Conservation (phyloP, 495 filamentous ascomycete genomes). For the Sporormia fimetaria region DNA sequence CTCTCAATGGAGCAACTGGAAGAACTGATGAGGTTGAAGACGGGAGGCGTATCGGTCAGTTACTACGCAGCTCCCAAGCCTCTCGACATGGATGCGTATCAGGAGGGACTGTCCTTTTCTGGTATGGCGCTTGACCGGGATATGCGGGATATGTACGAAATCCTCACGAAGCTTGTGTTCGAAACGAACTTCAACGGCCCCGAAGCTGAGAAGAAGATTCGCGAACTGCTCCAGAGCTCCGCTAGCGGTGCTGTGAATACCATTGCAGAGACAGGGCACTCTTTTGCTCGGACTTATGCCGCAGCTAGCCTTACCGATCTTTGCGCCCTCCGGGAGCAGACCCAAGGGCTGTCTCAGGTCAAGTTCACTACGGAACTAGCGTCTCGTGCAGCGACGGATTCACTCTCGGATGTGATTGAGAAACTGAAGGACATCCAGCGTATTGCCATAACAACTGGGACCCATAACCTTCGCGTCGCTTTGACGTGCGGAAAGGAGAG, state of each 20-base stretch:
- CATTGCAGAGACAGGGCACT: constrained; percentile 77
- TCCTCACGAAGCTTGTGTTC: constrained; percentile 63
- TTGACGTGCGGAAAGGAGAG: constrained; percentile 73
- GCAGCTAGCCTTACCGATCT: constrained; percentile 64
- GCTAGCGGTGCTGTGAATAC: constrained; percentile 85
- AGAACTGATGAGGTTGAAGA: constrained; percentile 90
- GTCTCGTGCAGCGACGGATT: constrained; percentile 43
- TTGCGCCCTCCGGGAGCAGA: constrained; percentile 64
- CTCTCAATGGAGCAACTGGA: constrained; percentile 90
- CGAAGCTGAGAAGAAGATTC: constrained; percentile 66
- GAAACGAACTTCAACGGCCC: constrained; percentile 84
- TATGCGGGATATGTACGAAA: constrained; percentile 78
- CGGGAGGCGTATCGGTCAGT: constrained; percentile 74
- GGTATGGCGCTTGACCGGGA: constrained; percentile 84
- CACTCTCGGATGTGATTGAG: constrained; percentile 60
- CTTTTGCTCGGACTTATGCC: constrained; percentile 71
- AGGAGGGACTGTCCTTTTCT: constrained; percentile 70
- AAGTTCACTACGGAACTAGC: constrained; percentile 68
- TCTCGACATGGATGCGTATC: constrained; percentile 51
- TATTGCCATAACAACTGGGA: constrained; percentile 55
- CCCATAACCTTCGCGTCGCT: constrained; percentile 56
- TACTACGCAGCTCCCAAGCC: constrained; percentile 71
- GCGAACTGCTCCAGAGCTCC: constrained; percentile 70
- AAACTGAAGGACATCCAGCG: constrained; percentile 83
- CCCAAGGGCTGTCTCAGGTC: constrained; percentile 74